phyloP scores from a whole-genome alignment of 179 eudicot species.

The Drosera spatulata region DNA sequence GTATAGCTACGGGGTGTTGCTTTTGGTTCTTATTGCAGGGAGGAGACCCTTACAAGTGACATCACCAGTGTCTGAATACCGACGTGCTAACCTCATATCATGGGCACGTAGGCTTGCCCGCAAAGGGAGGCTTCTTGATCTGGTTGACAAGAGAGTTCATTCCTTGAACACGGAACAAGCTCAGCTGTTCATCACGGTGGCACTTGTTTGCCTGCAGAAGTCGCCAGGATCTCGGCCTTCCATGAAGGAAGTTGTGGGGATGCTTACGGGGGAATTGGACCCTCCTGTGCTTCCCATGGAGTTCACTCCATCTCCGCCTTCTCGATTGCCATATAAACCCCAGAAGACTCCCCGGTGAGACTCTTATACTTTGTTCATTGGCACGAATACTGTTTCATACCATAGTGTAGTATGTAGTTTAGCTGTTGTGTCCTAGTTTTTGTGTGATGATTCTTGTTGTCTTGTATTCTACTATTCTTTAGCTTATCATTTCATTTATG shows the following conservation, averaged over 20 bases:
- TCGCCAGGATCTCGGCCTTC: constrained; percentile 60
- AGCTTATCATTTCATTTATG: too few relatives aligned
- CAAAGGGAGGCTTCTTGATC: constrained; percentile 70
- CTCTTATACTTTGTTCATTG: too few relatives aligned
- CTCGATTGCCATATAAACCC: constrained; percentile 38
- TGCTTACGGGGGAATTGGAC: constrained; percentile 71
- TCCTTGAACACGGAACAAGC: constrained; percentile 56
- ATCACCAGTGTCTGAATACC: constrained; percentile 64
- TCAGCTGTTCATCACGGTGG: constrained; percentile 46
- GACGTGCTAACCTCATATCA: constrained; percentile 75
- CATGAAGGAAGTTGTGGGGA: constrained; percentile 86
- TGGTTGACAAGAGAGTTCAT: constrained; percentile 51
- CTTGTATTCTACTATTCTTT: too few relatives aligned
- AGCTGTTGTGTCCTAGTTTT: too few relatives aligned
- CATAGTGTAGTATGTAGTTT: too few relatives aligned
- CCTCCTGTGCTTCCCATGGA: constrained; percentile 66
- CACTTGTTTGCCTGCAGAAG: constrained; percentile 80
- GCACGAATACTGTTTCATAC: too few relatives aligned
- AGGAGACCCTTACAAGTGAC: constrained; percentile 78
- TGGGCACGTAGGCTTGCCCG: constrained; percentile 91
- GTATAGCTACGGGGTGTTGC: constrained; percentile 75
- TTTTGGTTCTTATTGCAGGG: constrained; percentile 73
- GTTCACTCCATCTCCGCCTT: constrained; percentile 51
- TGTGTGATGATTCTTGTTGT: too few relatives aligned
- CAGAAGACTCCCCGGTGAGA: constrained; percentile 10